These are phyloP conservation scores for Mortierella polycephala DNA, from an alignment of 371 early-diverging fungal genomes.

Conservation along the genomic window DNA sequence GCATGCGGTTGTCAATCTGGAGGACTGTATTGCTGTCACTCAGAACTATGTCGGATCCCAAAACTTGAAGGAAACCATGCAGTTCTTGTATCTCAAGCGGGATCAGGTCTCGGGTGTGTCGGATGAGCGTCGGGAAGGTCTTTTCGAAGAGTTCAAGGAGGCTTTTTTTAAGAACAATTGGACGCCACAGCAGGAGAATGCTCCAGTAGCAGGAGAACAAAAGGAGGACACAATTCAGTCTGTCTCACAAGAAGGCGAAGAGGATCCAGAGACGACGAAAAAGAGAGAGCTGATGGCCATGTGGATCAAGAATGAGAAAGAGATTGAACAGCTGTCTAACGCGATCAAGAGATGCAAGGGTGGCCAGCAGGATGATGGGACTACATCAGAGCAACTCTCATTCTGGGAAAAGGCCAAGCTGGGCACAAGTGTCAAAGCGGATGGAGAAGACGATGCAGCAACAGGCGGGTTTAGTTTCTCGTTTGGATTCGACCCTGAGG, in stretches of 20 bases:
- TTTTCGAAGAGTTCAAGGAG: slow-evolving; percentile 46
- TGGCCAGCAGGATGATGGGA: neutral
- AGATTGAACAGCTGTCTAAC: slow-evolving; percentile 27
- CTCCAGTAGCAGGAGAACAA: neutral
- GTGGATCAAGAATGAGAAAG: slow-evolving; percentile 29
- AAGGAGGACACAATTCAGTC: neutral
- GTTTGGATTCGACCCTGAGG: slow-evolving; percentile 44
- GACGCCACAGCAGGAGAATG: slow-evolving; percentile 2
- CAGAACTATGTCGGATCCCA: slow-evolving; percentile 73
- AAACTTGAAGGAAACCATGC: slow-evolving; percentile 65
- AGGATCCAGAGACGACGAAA: slow-evolving; percentile 9
- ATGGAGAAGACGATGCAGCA: neutral
- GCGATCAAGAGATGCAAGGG: slow-evolving; percentile 15
- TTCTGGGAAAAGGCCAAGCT: slow-evolving; percentile 53
- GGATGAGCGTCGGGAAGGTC: slow-evolving; percentile 39
- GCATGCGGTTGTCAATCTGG: slow-evolving; percentile 78
- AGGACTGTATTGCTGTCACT: slow-evolving; percentile 71
- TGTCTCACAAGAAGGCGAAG: neutral
- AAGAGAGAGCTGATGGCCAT: slow-evolving; percentile 12
- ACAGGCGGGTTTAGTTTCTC: slow-evolving; percentile 31
- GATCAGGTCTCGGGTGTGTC: slow-evolving; percentile 68
- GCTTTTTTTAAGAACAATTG: slow-evolving; percentile 40
- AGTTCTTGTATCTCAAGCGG: slow-evolving; percentile 63
- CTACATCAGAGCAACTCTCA: slow-evolving; percentile 19
- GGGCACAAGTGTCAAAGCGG: slow-evolving; percentile 1